Evolutionary conservation across 140 eudicot genomes (phyloP), one percentile per base, ranked within the genome.

Genomic region (Anethum foeniculum): DNA sequence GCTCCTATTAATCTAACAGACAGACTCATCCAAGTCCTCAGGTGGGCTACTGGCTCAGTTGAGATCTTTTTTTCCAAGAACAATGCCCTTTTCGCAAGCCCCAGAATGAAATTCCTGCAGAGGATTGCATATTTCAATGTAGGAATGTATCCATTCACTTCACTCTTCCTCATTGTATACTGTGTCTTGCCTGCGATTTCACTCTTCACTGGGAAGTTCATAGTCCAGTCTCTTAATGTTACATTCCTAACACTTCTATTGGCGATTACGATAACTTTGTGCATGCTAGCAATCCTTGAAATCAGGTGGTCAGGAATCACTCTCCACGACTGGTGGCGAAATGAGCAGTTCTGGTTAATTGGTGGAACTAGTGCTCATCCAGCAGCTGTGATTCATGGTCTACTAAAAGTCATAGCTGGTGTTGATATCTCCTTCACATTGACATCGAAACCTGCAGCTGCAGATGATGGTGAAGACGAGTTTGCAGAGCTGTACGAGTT

Each of bases 291-390:
- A 5, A 67, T 90, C 18, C 92, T 93, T 3, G 97, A 93, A 47
- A 87, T 93, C 85, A 81, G 80, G 49, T 93, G 97, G 97, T 90
- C 96, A 3, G 91, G 91, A 51, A 93, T 93, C 77, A 93, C 92
- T 18, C 96, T 93, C 27, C 94, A 90, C 16, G 97, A 93, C 32
- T 93, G 97, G 97, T 93, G 97, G 97, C 64, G 97, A 67, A 93
- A 93, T 80, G 97, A 93, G 89, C 97, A 93, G 82, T 93, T 93
- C 77, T 93, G 97, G 97, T 71, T 93, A 36, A 93, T 93, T 25
- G 97, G 97, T 30, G 97, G 97, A 28, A 93, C 97, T 2, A 93
- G 97, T 79, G 97, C 97, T 9, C 97, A 93, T 73, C 96, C 93
- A 3, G 96, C 93, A 1, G 97, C 97, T 14, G 97, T 93, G 62